These are phyloP conservation scores for Coccomyxa sp. DNA, from an alignment of 139 green algal species.

Conservation along the genomic window DNA sequence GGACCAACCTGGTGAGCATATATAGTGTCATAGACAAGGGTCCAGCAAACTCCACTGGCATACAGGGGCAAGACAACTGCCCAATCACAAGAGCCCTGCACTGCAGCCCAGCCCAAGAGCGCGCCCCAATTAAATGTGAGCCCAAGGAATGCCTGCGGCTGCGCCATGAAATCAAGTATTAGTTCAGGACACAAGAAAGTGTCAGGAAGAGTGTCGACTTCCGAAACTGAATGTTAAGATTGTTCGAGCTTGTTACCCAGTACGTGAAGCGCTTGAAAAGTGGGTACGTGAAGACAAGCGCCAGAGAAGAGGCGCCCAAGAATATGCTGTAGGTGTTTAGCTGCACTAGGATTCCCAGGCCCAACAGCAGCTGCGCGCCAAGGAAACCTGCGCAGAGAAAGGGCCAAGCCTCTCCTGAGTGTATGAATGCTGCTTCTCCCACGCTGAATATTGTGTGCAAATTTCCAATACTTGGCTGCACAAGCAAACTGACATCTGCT, in stretches of 20 bases:
- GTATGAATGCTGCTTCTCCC: no score
- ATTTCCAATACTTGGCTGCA: no score
- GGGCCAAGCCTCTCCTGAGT: background rate
- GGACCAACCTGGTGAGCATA: constrained; percentile 87
- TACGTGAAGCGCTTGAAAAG: constrained; percentile 93
- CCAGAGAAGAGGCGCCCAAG: constrained; percentile 83
- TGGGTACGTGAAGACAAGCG: constrained; percentile 89
- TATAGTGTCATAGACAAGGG: constrained; percentile 97
- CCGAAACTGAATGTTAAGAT: no score
- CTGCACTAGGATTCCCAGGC: constrained; percentile 88
- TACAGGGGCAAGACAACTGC: constrained; percentile 83
- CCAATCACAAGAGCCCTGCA: constrained; percentile 65
- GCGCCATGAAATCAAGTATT: background rate
- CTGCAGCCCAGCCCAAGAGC: constrained; percentile 87
- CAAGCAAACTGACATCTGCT: no score
- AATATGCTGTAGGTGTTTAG: constrained; percentile 87
- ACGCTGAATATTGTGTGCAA: no score
- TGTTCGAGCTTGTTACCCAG: constrained; percentile 56
- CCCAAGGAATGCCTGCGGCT: constrained; percentile 86
- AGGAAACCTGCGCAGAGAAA: constrained; percentile 59
- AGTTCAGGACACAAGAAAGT: no score
- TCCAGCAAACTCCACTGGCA: constrained; percentile 77
- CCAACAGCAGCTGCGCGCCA: constrained; percentile 70
- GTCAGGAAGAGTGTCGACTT: no score
- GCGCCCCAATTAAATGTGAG: constrained; percentile 98